A percentile compares a stretch with the other conserved stretches of the same genome.
phyloP scores from a whole-genome alignment of 1,284 basidiomycete species.

The Tetrapyrgos nigripes region DNA sequence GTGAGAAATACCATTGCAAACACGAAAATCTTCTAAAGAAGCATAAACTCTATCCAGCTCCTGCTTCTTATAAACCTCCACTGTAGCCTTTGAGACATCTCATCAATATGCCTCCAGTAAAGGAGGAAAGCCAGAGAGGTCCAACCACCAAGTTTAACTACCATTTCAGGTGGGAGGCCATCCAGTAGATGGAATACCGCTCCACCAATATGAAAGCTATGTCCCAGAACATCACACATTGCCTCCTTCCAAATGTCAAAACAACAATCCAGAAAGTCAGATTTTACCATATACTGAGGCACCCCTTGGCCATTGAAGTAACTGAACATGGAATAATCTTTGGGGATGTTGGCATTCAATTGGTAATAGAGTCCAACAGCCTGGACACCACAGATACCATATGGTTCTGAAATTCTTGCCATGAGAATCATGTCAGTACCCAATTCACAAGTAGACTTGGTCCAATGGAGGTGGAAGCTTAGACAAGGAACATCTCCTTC shows the following conservation, averaged over 20 bases:
- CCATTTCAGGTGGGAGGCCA: slow-evolving; percentile 40
- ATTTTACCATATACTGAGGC: slow-evolving; percentile 20
- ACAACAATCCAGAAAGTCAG: slow-evolving; percentile 27
- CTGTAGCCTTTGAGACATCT: no score
- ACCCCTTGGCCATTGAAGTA: slow-evolving; percentile 6
- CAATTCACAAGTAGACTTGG: slow-evolving; percentile 3
- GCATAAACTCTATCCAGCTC: not conserved
- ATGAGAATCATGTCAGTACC: not conserved
- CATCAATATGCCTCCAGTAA: not conserved
- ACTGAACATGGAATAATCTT: slow-evolving; percentile 23
- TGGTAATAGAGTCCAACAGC: not conserved
- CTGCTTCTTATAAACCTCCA: not conserved
- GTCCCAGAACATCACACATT: slow-evolving; percentile 29
- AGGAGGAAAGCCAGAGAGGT: slow-evolving; percentile 17
- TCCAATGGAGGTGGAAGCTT: slow-evolving; percentile 10
- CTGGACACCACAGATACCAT: not conserved
- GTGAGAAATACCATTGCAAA: not conserved
- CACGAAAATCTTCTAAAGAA: not conserved
- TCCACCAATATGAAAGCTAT: slow-evolving; percentile 44
- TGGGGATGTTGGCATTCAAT: not conserved
- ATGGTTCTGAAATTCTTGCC: not conserved
- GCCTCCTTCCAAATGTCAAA: slow-evolving; percentile 31
- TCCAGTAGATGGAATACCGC: slow-evolving; percentile 36
- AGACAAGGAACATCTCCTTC: not conserved
- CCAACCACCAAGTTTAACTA: slow-evolving; percentile 33